Percentiles rank a stretch among this genome's conserved stretches.
Evolutionary conservation across 768 basidiomycete species (phyloP).

Genomic region (Tubosaeta sp.): DNA sequence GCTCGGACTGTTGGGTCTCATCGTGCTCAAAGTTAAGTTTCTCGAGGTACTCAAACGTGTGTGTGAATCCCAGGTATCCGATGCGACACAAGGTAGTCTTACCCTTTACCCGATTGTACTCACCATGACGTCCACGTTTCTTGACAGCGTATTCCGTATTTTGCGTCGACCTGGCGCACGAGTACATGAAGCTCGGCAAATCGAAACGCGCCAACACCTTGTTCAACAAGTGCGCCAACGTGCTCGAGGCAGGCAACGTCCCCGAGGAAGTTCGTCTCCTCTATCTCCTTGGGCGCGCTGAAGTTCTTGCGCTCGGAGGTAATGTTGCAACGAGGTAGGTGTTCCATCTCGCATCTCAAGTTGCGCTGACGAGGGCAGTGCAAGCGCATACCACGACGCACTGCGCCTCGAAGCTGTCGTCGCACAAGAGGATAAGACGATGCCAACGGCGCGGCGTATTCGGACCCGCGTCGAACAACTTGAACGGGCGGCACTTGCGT

Average conservation of each 20-base stretch:
- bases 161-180: conserved; percentile 71
- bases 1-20: conserved; percentile 65
- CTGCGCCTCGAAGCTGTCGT: conserved; percentile 41
- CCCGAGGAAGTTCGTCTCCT: conserved; percentile 50
- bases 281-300: conserved; percentile 63
- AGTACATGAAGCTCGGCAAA: conserved; percentile 79
- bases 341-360: neutral
- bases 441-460: conserved; percentile 55
- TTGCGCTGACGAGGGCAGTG: conserved; percentile 29
- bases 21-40: conserved; percentile 61
- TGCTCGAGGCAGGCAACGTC: conserved; percentile 40
- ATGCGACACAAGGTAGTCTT: conserved; percentile 43
- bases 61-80: conserved; percentile 44
- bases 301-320: conserved; percentile 57
- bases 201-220: conserved; percentile 59
- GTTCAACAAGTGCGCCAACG: conserved; percentile 52
- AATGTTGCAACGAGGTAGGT: conserved; percentile 57
- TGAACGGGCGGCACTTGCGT: conserved; percentile 70
- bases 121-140: neutral
- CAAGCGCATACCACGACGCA: conserved; percentile 59
- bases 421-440: conserved; percentile 40
- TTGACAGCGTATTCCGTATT: conserved; percentile 53
- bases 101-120: neutral
- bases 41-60: conserved; percentile 63
- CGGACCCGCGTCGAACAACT: conserved; percentile 53